Base-by-base conservation (phyloP, 176 grass and related monocot species). In the Rhynchospora pubera region DNA sequence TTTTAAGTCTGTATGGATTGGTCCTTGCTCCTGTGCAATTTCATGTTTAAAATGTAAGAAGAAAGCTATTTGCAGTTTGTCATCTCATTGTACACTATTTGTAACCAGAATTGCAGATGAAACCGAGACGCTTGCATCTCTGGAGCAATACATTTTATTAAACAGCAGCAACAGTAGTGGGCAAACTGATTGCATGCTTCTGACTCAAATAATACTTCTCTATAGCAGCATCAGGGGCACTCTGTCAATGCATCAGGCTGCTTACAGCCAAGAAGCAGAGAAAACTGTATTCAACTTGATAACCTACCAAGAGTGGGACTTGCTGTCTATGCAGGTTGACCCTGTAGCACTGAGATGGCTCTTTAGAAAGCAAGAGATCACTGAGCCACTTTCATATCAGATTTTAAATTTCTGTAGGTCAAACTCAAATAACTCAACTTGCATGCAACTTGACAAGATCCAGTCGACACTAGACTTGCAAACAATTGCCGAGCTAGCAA, bases 131-230 rank as follows among this genome's bases (percentile, higher is more conserved):
- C 84, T 98, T n/a, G 87, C 90, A 86, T 92, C 95, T 72, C 65
- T 98, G 57, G 95, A 98, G 92, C 90, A 94, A 87, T 98, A 98
- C 82, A 89, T 98, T 73, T 87, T 98, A 83, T 79, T 94, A 63
- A 98, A 98, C 75, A 55, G 84, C 85, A 90, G 44, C 30, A 93
- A 75, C 63, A 85, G 84, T 74, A 83, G 71, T 63, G 87, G 82
- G 78, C 82, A 83, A 65, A 48, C 84, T 85, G 66, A 65, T 84
- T 90, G 78, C 57, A 65, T 84, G 84, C 87, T 98, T 86, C 74
- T 91, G 77, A 91, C 95, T 15, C 90, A 89, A 79, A 75, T 94
- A 86, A 83, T 93, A 70, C 88, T 86, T 82, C 95, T 98, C 78
- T 98, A 98, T 89, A 87, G 86, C 79, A 70, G 87, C 74, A 74